Conservation (phyloP, 495 filamentous ascomycete genomes). For the Lichenothelia convexa region DNA sequence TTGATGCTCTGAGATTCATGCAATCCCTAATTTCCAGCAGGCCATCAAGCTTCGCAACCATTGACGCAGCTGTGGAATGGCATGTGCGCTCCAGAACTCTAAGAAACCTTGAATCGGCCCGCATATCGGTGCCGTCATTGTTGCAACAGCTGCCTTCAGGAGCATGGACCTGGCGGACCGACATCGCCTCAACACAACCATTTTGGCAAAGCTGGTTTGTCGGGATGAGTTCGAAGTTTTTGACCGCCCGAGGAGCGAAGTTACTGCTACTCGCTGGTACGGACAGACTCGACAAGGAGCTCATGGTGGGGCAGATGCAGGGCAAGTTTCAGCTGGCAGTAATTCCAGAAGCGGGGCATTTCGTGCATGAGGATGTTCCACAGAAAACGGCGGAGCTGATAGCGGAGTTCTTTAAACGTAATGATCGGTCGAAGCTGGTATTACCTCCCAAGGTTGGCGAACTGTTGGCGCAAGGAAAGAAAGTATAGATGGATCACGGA, state of each 20-base stretch:
- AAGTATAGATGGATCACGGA: constrained; percentile 12
- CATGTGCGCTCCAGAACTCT: constrained; percentile 82
- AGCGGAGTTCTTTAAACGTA: constrained; percentile 79
- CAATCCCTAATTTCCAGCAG: constrained; percentile 71
- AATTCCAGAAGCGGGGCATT: constrained; percentile 88
- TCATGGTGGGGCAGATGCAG: constrained; percentile 98
- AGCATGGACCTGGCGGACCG: constrained; percentile 73
- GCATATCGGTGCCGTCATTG: constrained; percentile 73
- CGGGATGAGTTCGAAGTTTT: constrained; percentile 75
- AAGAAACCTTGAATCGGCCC: constrained; percentile 60
- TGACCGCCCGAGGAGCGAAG: constrained; percentile 71
- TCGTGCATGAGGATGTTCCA: constrained; percentile 88
- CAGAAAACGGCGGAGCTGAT: constrained; percentile 58
- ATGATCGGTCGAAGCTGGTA: constrained; percentile 68
- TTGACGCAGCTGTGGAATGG: constrained; percentile 79
- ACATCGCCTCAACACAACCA: constrained; percentile 64
- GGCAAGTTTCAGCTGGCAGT: constrained; percentile 94
- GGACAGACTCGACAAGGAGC: constrained; percentile 79
- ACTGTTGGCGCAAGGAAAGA: constrained; percentile 28
- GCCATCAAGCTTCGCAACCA: constrained; percentile 55
- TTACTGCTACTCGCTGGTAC: constrained; percentile 81
- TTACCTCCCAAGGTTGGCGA: constrained; percentile 77
- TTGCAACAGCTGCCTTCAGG: constrained; percentile 30
- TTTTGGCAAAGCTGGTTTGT: constrained; percentile 94
- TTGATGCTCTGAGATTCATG: constrained; percentile 94